These are phyloP conservation scores for Argentina anserina DNA, from an alignment of 306 rosid species.

Conservation along the genomic window DNA sequence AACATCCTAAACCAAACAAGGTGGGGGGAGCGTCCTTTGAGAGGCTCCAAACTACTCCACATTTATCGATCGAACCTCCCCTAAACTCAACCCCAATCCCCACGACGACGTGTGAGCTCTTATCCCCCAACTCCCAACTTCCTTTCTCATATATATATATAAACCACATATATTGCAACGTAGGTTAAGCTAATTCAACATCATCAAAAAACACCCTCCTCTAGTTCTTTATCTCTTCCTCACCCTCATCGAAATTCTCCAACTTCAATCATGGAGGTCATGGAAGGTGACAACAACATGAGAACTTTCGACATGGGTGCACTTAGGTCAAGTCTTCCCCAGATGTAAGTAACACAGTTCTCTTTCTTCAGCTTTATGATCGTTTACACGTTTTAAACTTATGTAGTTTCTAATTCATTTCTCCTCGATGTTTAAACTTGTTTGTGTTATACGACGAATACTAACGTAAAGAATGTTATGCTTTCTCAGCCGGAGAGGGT, in stretches of 20 bases:
- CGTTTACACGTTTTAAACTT: no score
- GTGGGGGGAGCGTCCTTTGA: slow-evolving; percentile 18
- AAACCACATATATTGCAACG: neutral
- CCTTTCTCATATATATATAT: neutral
- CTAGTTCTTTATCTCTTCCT: slow-evolving; percentile 1
- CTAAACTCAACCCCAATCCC: neutral
- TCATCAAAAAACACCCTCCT: neutral
- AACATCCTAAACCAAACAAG: slow-evolving; percentile 26
- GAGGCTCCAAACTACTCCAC: slow-evolving; percentile 33
- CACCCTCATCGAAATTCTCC: neutral
- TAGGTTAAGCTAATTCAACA: neutral
- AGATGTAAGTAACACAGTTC: slow-evolving; percentile 40
- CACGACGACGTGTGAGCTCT: slow-evolving; percentile 24
- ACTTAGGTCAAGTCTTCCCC: slow-evolving; percentile 57
- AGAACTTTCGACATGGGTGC: slow-evolving; percentile 59
- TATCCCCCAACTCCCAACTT: slow-evolving; percentile 10
- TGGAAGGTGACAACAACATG: slow-evolving; percentile 43
- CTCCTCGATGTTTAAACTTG: no score
- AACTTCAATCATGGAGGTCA: slow-evolving; percentile 26
- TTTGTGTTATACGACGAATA: no score
- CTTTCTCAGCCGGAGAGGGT: slow-evolving; percentile 45
- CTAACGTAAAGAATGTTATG: no score
- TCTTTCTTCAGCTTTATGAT: neutral
- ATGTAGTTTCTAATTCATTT: no score
- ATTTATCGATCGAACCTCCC: slow-evolving; percentile 32